A percentile compares a stretch with the other conserved stretches of the same genome.
Conservation (phyloP, 192 early-diverging fungal species). For the Tieghemiomyces parasiticus region DNA sequence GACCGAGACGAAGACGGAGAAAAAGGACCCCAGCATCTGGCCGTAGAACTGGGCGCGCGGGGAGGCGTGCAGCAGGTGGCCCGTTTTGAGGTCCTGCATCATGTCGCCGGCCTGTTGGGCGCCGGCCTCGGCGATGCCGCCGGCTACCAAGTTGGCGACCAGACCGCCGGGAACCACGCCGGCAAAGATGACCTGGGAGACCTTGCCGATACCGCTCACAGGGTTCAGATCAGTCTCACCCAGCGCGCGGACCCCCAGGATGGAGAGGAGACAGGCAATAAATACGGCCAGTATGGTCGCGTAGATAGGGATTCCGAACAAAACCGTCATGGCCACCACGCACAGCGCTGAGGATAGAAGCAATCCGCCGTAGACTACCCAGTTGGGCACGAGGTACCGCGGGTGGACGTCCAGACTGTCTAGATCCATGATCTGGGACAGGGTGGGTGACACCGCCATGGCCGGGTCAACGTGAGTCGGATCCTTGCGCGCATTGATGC, state of each 20-base stretch:
- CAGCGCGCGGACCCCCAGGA: slow-evolving; percentile 67
- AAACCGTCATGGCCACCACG: slow-evolving; percentile 37
- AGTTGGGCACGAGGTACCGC: slow-evolving; percentile 38
- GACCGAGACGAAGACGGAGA: slow-evolving; percentile 50
- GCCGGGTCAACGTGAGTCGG: background rate
- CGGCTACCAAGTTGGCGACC: slow-evolving; percentile 60
- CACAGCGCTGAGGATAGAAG: slow-evolving; percentile 41
- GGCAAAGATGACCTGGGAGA: slow-evolving; percentile 72
- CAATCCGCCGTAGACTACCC: slow-evolving; percentile 47
- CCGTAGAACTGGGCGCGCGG: slow-evolving; percentile 75
- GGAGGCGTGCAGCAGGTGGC: slow-evolving; percentile 64
- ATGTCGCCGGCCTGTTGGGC: slow-evolving; percentile 57
- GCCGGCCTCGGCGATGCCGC: slow-evolving; percentile 62
- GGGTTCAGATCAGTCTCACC: slow-evolving; percentile 78
- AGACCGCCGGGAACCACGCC: slow-evolving; percentile 53
- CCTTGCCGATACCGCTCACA: slow-evolving; percentile 68
- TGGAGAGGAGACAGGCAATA: slow-evolving; percentile 54
- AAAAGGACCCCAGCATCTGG: slow-evolving; percentile 64
- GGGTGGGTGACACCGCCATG: background rate
- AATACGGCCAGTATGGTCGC: slow-evolving; percentile 52
- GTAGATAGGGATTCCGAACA: slow-evolving; percentile 54
- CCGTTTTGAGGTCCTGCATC: slow-evolving; percentile 76
- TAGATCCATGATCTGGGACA: slow-evolving; percentile 3
- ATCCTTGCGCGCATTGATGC: background rate
- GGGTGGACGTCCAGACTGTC: slow-evolving; percentile 21